Evolutionary conservation across 1,284 basidiomycete genomes (phyloP).

Genomic region (Rhizopogon hawkerae): DNA sequence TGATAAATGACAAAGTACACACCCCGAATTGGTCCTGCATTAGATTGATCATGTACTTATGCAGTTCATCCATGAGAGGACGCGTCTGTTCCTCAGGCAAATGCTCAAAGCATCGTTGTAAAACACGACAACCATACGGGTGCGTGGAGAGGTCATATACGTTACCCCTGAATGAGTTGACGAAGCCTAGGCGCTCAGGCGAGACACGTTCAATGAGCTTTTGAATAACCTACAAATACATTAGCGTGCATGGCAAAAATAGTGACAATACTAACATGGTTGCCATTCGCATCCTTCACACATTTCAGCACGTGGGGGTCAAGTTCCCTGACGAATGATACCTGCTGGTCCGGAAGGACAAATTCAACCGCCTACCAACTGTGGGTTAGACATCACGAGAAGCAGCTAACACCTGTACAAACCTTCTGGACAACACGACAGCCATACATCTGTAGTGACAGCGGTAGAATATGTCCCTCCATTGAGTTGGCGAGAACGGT

Average conservation of each 20-base stretch:
- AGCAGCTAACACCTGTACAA: slow-evolving; percentile 3
- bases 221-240: slow-evolving; percentile 57
- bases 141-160: slow-evolving; percentile 85
- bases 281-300: slow-evolving; percentile 90
- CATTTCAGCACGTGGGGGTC: slow-evolving; percentile 78
- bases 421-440: slow-evolving; percentile 90
- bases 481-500: slow-evolving; percentile 66
- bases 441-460: slow-evolving; percentile 93
- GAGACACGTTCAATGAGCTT: slow-evolving; percentile 79
- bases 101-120: slow-evolving; percentile 90
- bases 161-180: slow-evolving; percentile 72
- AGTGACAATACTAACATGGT: slow-evolving; percentile 61
- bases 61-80: slow-evolving; percentile 79
- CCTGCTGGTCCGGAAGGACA: slow-evolving; percentile 72
- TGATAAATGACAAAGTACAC: slow-evolving; percentile 17
- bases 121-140: slow-evolving; percentile 91
- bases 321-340: slow-evolving; percentile 69
- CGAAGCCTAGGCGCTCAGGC: slow-evolving; percentile 69
- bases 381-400: slow-evolving; percentile 7
- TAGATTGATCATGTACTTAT: slow-evolving; percentile 59
- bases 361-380: slow-evolving; percentile 71
- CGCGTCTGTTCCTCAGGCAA: slow-evolving; percentile 64
- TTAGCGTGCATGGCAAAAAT: neutral
- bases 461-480: slow-evolving; percentile 69
- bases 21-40: slow-evolving; percentile 90